Evolutionary conservation across 1,284 basidiomycete species (phyloP), one percentile per base, ranked within the genome.

Genomic region (Caloboletus firmus): DNA sequence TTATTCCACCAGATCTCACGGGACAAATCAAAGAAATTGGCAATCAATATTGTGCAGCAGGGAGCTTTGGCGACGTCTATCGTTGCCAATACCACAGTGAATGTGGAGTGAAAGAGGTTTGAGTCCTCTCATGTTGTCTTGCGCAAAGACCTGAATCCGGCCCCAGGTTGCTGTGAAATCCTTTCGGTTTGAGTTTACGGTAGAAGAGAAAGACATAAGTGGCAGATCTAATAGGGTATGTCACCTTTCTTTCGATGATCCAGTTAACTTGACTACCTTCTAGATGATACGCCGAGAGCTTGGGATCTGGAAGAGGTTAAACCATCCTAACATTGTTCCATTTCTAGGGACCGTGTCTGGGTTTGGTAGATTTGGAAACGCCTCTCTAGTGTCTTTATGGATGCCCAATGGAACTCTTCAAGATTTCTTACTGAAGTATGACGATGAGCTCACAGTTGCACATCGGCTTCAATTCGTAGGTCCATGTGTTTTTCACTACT

Each of bases 251-350:
- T n/a, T 31, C 17, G 11, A 24, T 31, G 10, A 5, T 24, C 6
- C 9, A 22, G 10, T 32, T 7, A 26, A 13, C n/a, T 40, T 31
- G 30, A 49, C 39, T 20, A 12, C n/a, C 26, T 26, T 36, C 22
- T 22, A 59, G 58, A 62, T 47, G 58, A 45, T 55, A 18, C 58
- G 40, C 22, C 50, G 59, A 47, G 59, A 59, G 37, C 40, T 62
- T n/a, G 46, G 49, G 2, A 49, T 49, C 10, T 55, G 59, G 50
- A 59, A 34, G 34, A 44, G 49, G 37, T n/a, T 59, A 3, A 37
- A 8, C 9, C 57, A 61, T 15, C 34, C 26, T 4, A 55, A 59
- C 30, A 39, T 60, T 9, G 59, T 59, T 40, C 41, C 55, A 31
- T 45, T 58, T 11, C 36, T 56, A 2, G 56, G 55, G 17, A 48